phyloP scores from a whole-genome alignment of 106 monocot species.

The Allium sativum region DNA sequence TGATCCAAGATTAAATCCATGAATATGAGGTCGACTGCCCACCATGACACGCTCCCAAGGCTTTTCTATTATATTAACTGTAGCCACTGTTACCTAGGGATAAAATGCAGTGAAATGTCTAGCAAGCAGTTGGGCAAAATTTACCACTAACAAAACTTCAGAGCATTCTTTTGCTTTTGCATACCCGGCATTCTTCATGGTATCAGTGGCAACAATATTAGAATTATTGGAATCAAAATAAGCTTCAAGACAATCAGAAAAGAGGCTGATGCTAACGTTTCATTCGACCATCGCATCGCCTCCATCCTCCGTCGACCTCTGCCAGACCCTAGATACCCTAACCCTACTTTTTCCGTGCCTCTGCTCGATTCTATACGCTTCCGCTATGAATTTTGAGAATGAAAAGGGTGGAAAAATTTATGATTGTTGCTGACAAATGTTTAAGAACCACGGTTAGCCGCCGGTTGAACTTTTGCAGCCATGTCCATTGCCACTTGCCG shows the following conservation, averaged over 20 bases:
- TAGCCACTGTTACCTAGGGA: slow-evolving; percentile 60
- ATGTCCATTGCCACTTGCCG: no score
- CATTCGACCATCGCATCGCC: slow-evolving; percentile 73
- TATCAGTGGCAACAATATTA: slow-evolving; percentile 85
- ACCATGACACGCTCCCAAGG: slow-evolving; percentile 78
- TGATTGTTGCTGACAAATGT: no score
- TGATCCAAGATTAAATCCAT: slow-evolving; percentile 92
- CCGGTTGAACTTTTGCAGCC: no score
- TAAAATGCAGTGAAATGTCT: slow-evolving; percentile 72
- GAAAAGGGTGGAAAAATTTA: no score
- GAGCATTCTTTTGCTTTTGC: slow-evolving; percentile 85
- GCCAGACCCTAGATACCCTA: slow-evolving; percentile 76
- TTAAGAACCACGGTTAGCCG: no score
- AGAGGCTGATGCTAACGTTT: slow-evolving; percentile 60
- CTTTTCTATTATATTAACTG: slow-evolving; percentile 63
- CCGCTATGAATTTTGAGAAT: slow-evolving; percentile 21
- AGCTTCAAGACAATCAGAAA: slow-evolving; percentile 76
- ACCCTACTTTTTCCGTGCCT: slow-evolving; percentile 85
- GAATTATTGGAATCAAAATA: slow-evolving; percentile 75
- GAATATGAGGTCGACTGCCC: slow-evolving; percentile 49
- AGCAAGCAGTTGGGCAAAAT: slow-evolving; percentile 59
- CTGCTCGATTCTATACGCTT: slow-evolving; percentile 54
- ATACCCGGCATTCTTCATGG: slow-evolving; percentile 97
- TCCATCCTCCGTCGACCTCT: slow-evolving; percentile 18
- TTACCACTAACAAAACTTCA: slow-evolving; percentile 50